Percentiles rank a stretch among this genome's conserved stretches.
These are phyloP conservation scores for Ruellia speciosa DNA, from an alignment of 305 asterid species.

Conservation along the genomic window DNA sequence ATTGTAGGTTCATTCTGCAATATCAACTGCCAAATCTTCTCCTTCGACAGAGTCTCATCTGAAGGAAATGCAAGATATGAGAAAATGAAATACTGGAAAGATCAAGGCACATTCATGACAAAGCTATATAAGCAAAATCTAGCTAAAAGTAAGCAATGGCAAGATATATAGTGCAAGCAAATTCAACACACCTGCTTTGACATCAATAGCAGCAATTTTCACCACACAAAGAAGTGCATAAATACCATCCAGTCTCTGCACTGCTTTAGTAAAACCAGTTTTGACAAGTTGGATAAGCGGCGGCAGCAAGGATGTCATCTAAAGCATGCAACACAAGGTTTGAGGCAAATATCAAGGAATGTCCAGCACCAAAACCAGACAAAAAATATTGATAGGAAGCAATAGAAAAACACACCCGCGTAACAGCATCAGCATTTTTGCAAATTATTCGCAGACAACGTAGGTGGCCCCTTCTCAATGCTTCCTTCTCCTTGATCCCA, in stretches of 20 bases:
- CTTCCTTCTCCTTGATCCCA: constrained; percentile 94
- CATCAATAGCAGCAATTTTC: constrained; percentile 75
- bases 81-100: constrained; percentile 21
- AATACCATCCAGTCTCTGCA: constrained; percentile 90
- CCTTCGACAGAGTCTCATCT: constrained; percentile 82
- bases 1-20: constrained; percentile 85
- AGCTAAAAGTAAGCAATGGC: not conserved
- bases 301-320: constrained; percentile 67
- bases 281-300: constrained; percentile 89
- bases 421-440: constrained; percentile 65
- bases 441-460: constrained; percentile 68
- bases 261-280: constrained; percentile 87
- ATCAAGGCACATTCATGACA: constrained; percentile 1
- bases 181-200: constrained; percentile 76
- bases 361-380: constrained; percentile 9
- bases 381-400: constrained; percentile 6
- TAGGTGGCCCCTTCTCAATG: constrained; percentile 80
- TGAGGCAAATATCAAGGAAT: constrained; percentile 16
- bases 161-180: constrained; percentile 4
- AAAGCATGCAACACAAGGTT: constrained; percentile 22
- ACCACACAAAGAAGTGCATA: constrained; percentile 72
- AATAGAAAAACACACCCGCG: constrained; percentile 37
- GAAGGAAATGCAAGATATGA: constrained; percentile 29
- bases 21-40: constrained; percentile 90
- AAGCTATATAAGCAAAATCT: not conserved